These are phyloP conservation scores for Henckelia pumila DNA, from an alignment of 257 asterid genomes.

Conservation along the genomic window DNA sequence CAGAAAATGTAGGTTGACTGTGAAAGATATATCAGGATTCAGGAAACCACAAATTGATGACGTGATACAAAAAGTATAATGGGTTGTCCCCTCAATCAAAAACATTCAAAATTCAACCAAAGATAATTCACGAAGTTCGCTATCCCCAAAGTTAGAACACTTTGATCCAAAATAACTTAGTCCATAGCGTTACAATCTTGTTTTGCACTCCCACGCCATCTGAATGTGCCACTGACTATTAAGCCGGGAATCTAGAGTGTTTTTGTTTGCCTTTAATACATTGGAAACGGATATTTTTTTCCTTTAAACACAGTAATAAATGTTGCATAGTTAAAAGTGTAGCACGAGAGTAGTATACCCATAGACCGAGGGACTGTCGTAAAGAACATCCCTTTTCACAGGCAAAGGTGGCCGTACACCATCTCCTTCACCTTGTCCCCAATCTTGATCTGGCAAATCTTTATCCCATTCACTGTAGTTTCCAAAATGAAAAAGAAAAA, in stretches of 20 bases:
- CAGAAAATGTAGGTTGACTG: background rate
- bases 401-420: constrained; percentile 92
- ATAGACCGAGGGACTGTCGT: constrained; percentile 55
- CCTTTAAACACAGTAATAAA: background rate
- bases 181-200: no score
- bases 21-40: constrained; percentile 3
- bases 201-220: background rate
- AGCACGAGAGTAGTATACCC: constrained; percentile 49
- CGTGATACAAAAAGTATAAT: no score
- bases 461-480: constrained; percentile 42
- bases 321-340: background rate
- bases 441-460: constrained; percentile 42
- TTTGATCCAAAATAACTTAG: background rate
- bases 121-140: background rate
- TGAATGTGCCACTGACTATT: background rate
- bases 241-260: background rate
- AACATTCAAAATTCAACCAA: background rate
- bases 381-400: constrained; percentile 88
- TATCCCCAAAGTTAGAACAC: background rate
- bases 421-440: constrained; percentile 46
- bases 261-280: background rate
- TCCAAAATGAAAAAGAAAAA: constrained; percentile 2
- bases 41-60: background rate
- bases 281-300: background rate
- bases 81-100: background rate